Base-by-base conservation (phyloP, 2,329 filamentous ascomycete genomes). In the Mycosphaerella sp. region DNA sequence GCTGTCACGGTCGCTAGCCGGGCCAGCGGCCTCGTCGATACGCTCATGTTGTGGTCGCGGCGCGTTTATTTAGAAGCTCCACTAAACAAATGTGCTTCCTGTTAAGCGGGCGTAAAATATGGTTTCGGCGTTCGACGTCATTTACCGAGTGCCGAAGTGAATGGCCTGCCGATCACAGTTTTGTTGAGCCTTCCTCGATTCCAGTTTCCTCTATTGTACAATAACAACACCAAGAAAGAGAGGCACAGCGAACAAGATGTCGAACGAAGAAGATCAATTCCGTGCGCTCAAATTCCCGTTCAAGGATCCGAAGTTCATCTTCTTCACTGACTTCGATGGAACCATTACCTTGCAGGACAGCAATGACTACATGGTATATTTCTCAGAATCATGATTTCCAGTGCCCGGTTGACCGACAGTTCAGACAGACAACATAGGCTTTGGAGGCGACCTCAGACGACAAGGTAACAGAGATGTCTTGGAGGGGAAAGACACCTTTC, bases 281-380 rank as follows among this genome's bases (percentile, higher is more conserved):
- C 69, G 69, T 43, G 72, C 73, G 41, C 70, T 77, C 71, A 69
- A 72, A 57, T 69, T 67, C 52, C 65, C 65, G 0, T 67, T 68
- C 62, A 57, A 65, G 52, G 82, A 86, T 68, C 90, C 90, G 45
- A 86, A 89, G 73, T 87, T 88, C 75, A 90, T 98, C 76, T 96
- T 98, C 80, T 97, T 97, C 77, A 95, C 90, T 62, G 93, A 98
- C 74, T 97, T 97, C 68, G 93, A 98, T 72, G 93, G 93, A 65
- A 97, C 90, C 48, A 91, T 96, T 68, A 96, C 91, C 43, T 78
- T 82, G 51, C 75, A 81, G 64, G 82, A 85, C 70, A 82, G 79
- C 73, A 85, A 85, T 75, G 81, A 85, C 67, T 82, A 73, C 64
- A 75, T 85, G 73, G 79, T 80, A 70, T 47, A 27, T 30, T 45